These are phyloP conservation scores for Cardamine occulta DNA, from an alignment of 345 rosid species.

Conservation along the genomic window DNA sequence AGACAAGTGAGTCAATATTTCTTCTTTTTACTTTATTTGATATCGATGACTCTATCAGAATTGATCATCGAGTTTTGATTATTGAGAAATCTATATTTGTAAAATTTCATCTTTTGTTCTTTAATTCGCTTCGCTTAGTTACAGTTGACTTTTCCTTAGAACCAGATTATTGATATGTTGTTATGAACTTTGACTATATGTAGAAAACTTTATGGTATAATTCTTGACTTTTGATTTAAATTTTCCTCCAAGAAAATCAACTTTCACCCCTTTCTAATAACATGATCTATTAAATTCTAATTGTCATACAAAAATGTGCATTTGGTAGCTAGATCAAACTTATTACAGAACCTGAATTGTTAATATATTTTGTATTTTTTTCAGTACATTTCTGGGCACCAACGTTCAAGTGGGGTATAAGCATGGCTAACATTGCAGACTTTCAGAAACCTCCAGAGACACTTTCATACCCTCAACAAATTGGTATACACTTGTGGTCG, in stretches of 20 bases:
- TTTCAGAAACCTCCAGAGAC: constrained; percentile 54
- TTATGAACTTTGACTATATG: not conserved
- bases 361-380: not conserved
- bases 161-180: not conserved
- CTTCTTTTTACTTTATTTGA: not conserved
- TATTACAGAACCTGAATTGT: not conserved
- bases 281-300: not conserved
- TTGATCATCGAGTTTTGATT: constrained; percentile 8
- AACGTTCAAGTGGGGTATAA: constrained; percentile 58
- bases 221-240: not conserved
- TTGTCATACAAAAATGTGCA: not conserved
- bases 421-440: constrained; percentile 56
- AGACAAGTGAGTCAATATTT: constrained; percentile 68
- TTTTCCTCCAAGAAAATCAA: not conserved
- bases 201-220: not conserved
- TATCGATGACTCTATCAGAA: constrained; percentile 4
- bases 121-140: not conserved
- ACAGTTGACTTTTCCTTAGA: not conserved
- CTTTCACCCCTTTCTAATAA: not conserved
- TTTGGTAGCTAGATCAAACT: not conserved
- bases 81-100: not conserved
- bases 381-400: constrained; percentile 79
- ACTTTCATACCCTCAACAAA: constrained; percentile 55
- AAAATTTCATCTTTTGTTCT: not conserved
- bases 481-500: constrained; percentile 38